A percentile compares a stretch with the other conserved stretches of the same genome.
Evolutionary conservation across 345 rosid species (phyloP).

Genomic region (Balakata baccata): DNA sequence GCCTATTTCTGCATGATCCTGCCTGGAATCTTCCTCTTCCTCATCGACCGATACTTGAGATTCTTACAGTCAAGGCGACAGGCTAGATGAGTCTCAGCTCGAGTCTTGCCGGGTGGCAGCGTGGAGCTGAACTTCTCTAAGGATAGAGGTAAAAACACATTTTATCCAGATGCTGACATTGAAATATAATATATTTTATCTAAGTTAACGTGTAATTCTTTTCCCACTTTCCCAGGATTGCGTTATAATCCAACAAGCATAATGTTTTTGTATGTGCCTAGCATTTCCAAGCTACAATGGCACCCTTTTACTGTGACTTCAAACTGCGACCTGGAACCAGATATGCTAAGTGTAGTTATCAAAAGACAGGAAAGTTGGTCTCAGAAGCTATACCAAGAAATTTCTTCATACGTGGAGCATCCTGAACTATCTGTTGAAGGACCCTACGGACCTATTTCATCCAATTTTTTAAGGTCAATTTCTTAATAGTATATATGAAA

Average conservation of each 20-base stretch:
- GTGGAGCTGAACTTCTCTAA: constrained; percentile 61
- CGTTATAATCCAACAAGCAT: constrained; percentile 27
- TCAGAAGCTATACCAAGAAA: not conserved
- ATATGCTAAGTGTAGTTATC: constrained; percentile 8
- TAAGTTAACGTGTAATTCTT: not conserved
- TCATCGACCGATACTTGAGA: constrained; percentile 57
- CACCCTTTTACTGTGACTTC: constrained; percentile 28
- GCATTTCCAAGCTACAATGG: constrained; percentile 30
- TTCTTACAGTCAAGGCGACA: constrained; percentile 53
- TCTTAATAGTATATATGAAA: not conserved
- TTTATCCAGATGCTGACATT: not conserved
- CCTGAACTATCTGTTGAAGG: constrained; percentile 29
- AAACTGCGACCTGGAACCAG: constrained; percentile 19
- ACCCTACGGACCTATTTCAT: constrained; percentile 29
- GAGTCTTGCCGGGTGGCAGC: constrained; percentile 43
- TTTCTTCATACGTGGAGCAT: constrained; percentile 11
- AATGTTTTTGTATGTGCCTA: constrained; percentile 16
- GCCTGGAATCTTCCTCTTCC: constrained; percentile 66
- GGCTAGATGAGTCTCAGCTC: constrained; percentile 46
- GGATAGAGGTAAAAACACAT: constrained; percentile 31
- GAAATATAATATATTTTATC: not conserved
- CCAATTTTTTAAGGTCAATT: constrained; percentile 25
- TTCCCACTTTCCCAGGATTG: constrained; percentile 24
- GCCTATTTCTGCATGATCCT: constrained; percentile 47
- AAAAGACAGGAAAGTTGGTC: not conserved